Evolutionary conservation across 78 protist species (phyloP).

Genomic region (Acrasis kona): DNA sequence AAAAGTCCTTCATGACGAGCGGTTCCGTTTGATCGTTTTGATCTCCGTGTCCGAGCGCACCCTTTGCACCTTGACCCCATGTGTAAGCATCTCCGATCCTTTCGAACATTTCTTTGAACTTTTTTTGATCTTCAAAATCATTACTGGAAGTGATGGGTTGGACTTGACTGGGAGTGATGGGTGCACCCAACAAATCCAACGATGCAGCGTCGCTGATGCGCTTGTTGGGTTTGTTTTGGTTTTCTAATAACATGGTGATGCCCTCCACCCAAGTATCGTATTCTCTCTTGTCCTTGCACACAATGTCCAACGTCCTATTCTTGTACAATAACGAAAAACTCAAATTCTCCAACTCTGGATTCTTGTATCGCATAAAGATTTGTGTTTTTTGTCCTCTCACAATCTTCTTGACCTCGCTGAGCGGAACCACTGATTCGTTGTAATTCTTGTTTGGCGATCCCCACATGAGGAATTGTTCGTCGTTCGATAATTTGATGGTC

Average conservation of each 20-base stretch:
- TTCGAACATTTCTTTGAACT: not conserved
- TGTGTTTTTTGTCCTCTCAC: not conserved
- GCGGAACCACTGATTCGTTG: not conserved
- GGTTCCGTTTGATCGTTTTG: not conserved
- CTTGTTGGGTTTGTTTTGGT: too few species aligned
- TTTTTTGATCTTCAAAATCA: not conserved
- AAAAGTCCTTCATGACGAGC: not conserved
- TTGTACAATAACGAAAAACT: not conserved
- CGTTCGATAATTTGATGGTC: not conserved
- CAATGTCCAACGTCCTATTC: not conserved
- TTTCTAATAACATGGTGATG: not conserved
- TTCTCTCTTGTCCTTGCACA: not conserved
- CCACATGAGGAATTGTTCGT: not conserved
- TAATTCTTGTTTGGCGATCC: not conserved
- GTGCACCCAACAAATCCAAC: not conserved
- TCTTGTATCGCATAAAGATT: not conserved
- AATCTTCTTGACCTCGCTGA: not conserved
- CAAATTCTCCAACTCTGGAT: not conserved
- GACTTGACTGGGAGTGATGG: not conserved
- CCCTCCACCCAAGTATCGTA: not conserved
- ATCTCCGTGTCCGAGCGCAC: not conserved
- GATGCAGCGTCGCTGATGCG: too few species aligned
- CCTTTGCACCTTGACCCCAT: not conserved
- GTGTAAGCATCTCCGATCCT: not conserved
- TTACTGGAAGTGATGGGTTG: not conserved